These are phyloP conservation scores for Pluteus cervinus DNA, from an alignment of 768 basidiomycete genomes.

Conservation along the genomic window DNA sequence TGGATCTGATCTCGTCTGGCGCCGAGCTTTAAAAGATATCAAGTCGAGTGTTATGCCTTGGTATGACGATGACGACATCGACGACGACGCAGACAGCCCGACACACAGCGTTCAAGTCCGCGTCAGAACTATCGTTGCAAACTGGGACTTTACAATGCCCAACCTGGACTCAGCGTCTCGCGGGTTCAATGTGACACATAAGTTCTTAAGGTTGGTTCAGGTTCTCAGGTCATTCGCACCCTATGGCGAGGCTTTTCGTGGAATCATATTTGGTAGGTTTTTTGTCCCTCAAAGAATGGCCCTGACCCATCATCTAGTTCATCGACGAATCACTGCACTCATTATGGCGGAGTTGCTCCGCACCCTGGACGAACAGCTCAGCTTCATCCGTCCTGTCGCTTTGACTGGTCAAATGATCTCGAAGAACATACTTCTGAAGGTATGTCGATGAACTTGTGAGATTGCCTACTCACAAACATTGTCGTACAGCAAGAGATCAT, in stretches of 20 bases:
- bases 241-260: constrained; percentile 55
- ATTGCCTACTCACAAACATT: background rate
- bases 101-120: constrained; percentile 15
- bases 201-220: constrained; percentile 57
- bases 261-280: constrained; percentile 55
- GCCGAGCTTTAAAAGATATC: constrained; percentile 39
- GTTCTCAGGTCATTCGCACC: constrained; percentile 48
- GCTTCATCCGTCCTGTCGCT: constrained; percentile 50
- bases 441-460: constrained; percentile 14
- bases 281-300: background rate
- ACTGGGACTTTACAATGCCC: constrained; percentile 62
- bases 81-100: constrained; percentile 16
- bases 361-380: constrained; percentile 42
- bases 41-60: constrained; percentile 24
- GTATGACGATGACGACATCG: constrained; percentile 28
- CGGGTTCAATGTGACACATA: constrained; percentile 64
- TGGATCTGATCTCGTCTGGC: constrained; percentile 68
- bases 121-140: constrained; percentile 40
- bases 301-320: constrained; percentile 34
- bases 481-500: constrained; percentile 38
- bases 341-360: constrained; percentile 55
- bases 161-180: constrained; percentile 50
- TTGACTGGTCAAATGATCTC: constrained; percentile 32
- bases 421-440: constrained; percentile 21
- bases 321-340: constrained; percentile 44